Evolutionary conservation across 768 basidiomycete species (phyloP), one percentile per base, ranked within the genome.

Genomic region (Udeniomyces megalosporus): DNA sequence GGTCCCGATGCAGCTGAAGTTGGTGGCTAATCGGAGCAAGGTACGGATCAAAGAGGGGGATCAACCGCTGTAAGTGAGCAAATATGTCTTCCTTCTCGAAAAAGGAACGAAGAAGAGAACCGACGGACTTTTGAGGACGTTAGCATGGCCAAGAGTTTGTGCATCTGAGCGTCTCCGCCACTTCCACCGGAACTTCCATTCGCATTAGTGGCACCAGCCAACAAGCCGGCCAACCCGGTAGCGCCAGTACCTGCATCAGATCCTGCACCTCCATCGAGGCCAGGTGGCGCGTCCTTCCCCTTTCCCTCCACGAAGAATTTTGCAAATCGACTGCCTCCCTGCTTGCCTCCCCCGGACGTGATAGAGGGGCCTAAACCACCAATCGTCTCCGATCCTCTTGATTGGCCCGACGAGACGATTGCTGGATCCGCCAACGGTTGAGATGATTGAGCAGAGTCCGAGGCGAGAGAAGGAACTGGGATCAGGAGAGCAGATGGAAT

Each of bases 81-180:
- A n/a, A n/a, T n/a, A n/a, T n/a, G n/a, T n/a, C n/a, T n/a, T n/a
- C n/a, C n/a, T n/a, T n/a, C n/a, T n/a, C n/a, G n/a, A n/a, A n/a
- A n/a, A n/a, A n/a, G n/a, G 10, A 42, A 42, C 38, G 8, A 8
- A 8, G 38, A 8, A 17, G 17, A 17, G 38, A 8, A 17, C 17
- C 10, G 10, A 57, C 49, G 54, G 35, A 56, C 54, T 35, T 56
- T 55, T 11, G 61, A 62, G 47, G 31, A 50, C 38, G 54, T 52
- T 22, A 62, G 26, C 61, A 62, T 62, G 11, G 61, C 61, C 2
- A 62, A 47, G 35, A 62, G 20, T 52, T 62, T 62, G 61, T 47
- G 56, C 61, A 62, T 62, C 47, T 62, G 61, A 44, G 54, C 46
- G 35, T 57, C 61, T 22, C 61, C 61, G n/a, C 34, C 22, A 1